Base-by-base conservation (phyloP, 148 eudicot genomes). In the Nepenthes gracilis region DNA sequence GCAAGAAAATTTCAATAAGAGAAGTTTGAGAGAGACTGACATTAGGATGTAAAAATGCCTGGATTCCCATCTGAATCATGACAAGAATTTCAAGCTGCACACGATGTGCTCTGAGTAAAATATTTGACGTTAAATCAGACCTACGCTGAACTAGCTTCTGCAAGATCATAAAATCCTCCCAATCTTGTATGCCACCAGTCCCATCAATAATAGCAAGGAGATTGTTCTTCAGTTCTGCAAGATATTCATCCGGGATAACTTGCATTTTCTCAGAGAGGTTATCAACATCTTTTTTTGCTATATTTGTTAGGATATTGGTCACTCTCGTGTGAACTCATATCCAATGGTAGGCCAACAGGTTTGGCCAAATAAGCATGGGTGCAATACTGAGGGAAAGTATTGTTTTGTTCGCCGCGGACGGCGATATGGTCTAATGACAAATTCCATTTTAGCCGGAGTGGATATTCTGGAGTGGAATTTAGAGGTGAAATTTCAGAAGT, bases 11-110 rank as follows among this genome's bases (percentile, higher is more conserved):
- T 61, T 82, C 86, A 61, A 82, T 75, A 37, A 85, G 86, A 54
- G 82, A 72, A 67, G 84, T 72, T 65, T 81, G 86, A 47, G 90
- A 79, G 43, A 85, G 77, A 57, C 78, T 77, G 45, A 85, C 82
- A 62, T 74, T 82, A 5, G 86, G 90, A 69, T 85, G 90, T 56
- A 81, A 63, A 71, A 85, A 85, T 0, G 90, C 90, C 76, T 85
- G 90, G 36, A 85, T 85, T 65, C 86, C 90, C 53, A 78, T 81
- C 70, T 77, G 81, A 57, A 81, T 70, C 4, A 86, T 75, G 33
- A 82, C 86, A 45, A 85, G 67, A 45, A 85, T 79, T 71, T 81
- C 90, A 13, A 85, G 74, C 67, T 81, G 86, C 57, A 72, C 74
- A 63, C 81, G 70, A 65, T 79, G 80, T 9, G 90, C 78, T 66